phyloP scores from a whole-genome alignment of 257 asterid genomes.

The Forsythia viridissima region DNA sequence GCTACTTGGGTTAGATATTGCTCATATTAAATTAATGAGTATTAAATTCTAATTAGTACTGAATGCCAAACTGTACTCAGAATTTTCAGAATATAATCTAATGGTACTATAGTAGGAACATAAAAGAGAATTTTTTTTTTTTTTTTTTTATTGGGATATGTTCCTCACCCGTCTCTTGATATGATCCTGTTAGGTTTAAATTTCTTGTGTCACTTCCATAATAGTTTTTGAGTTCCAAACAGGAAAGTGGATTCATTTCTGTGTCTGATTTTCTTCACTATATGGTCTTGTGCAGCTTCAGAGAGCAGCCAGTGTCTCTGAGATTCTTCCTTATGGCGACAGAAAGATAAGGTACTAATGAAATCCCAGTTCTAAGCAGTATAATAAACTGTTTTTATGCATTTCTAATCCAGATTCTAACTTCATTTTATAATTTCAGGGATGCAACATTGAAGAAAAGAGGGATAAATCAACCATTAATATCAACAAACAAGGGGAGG shows the following conservation, averaged over 20 bases:
- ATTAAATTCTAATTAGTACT: neutral
- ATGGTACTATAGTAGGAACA: too few relatives aligned
- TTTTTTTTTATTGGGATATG: neutral
- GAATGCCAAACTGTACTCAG: too few relatives aligned
- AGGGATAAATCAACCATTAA: slow-evolving; percentile 47
- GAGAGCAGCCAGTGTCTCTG: slow-evolving; percentile 63
- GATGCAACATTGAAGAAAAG: slow-evolving; percentile 78
- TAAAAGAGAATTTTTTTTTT: neutral
- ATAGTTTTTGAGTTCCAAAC: neutral
- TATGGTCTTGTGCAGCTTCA: slow-evolving; percentile 39
- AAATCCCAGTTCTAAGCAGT: neutral
- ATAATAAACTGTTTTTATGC: neutral
- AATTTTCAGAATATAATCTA: too few relatives aligned
- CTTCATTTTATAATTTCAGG: slow-evolving; percentile 40
- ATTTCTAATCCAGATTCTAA: slow-evolving; percentile 6
- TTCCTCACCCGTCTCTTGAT: neutral
- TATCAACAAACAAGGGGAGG: slow-evolving; percentile 22
- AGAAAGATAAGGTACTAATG: slow-evolving; percentile 57
- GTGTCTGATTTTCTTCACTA: slow-evolving; percentile 2
- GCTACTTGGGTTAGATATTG: neutral
- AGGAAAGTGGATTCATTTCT: neutral
- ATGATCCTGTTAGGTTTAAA: too few relatives aligned
- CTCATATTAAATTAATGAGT: slow-evolving; percentile 7
- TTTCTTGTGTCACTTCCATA: neutral
- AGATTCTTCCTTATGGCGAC: slow-evolving; percentile 62